Evolutionary conservation across 2,329 filamentous ascomycete species (phyloP), one percentile per base, ranked within the genome.

Genomic region (Pseudomassariella vexata): DNA sequence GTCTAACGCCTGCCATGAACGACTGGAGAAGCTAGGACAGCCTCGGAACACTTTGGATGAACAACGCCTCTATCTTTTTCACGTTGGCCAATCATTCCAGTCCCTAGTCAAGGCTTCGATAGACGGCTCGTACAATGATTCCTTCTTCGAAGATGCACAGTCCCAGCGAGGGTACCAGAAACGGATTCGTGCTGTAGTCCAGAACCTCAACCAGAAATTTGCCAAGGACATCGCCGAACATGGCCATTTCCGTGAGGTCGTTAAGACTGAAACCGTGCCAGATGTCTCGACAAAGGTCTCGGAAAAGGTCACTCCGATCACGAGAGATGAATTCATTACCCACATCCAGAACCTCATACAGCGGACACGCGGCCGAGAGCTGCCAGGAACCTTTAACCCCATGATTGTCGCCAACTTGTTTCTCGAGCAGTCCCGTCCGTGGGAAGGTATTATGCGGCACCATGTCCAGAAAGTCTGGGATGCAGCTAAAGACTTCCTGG

Each of bases 361-460:
- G 16, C 56, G 56, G 22, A 65, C 52, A 5, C 60, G 63, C 20
- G 76, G 73, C 1, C 55, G 66, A 5, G 79, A 84, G 45, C 53
- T 84, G 0, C 72, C 74, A 0, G 75, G 78, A 0, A 73, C 62
- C 0, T 81, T 76, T 50, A 79, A 79, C 37, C 69, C 77, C 0
- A 48, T 75, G 32, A 56, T 82, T 8, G 63, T 83, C 1, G 57
- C 59, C 0, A 69, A 80, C 15, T 49, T 85, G 0, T 84, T 84
- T 46, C 56, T 56, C 14, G 66, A 79, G 27, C 76, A 83, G 36
- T 76, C 67, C 1, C 34, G 42, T 6, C 68, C 66, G 0, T 84
- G 76, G 79, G 49, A 62, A 24, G 19, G 35, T 0, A 60, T 75
- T 17, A 70, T 67, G 1, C 48, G 56, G 5, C 62, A 69, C 23